Percentiles rank a stretch among this genome's conserved stretches.
Evolutionary conservation across 108 stramenopile species (phyloP).

Genomic region (Nitzschia putrida): DNA sequence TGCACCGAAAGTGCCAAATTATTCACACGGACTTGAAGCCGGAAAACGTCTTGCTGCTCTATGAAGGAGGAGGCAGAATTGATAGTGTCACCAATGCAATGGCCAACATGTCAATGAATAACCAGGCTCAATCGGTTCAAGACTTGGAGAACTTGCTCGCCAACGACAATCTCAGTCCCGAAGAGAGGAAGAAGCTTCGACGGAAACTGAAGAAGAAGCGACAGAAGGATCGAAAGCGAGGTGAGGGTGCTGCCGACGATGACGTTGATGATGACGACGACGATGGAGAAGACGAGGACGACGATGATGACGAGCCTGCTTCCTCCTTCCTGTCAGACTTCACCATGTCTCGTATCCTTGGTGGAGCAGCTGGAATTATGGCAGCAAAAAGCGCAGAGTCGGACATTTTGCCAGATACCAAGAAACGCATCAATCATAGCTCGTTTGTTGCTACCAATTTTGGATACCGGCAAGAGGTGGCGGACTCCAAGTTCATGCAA

Average conservation of each 20-base stretch:
- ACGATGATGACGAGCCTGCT: conserved; percentile 11
- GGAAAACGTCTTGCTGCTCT: conserved; percentile 93
- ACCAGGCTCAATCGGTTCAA: conserved; percentile 49
- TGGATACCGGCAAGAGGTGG: conserved; percentile 42
- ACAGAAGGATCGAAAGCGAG: conserved; percentile 71
- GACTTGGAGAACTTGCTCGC: conserved; percentile 61
- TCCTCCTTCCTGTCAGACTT: conserved; percentile 50
- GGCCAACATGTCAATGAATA: conserved; percentile 25
- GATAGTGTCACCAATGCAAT: conserved; percentile 33
- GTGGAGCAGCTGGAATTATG: conserved; percentile 20
- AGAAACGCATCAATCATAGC: conserved; percentile 54
- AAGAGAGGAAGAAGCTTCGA: conserved; percentile 66
- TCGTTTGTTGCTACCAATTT: conserved; percentile 73
- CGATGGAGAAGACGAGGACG: conserved; percentile 34
- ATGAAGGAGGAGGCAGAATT: conserved; percentile 40
- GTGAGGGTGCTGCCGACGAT: conserved; percentile 39
- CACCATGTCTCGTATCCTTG: conserved; percentile 37
- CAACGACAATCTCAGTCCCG: conserved; percentile 51
- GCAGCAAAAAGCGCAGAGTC: conserved; percentile 33
- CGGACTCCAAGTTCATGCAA: conserved; percentile 51
- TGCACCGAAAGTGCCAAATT: conserved; percentile 92
- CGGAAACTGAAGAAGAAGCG: conserved; percentile 76
- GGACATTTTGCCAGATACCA: conserved; percentile 20
- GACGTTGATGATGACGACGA: conserved; percentile 51
- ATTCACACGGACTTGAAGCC: conserved; percentile 99